phyloP scores from a whole-genome alignment of 169 alveolate genomes.

The Cyclospora cayetanensis region DNA sequence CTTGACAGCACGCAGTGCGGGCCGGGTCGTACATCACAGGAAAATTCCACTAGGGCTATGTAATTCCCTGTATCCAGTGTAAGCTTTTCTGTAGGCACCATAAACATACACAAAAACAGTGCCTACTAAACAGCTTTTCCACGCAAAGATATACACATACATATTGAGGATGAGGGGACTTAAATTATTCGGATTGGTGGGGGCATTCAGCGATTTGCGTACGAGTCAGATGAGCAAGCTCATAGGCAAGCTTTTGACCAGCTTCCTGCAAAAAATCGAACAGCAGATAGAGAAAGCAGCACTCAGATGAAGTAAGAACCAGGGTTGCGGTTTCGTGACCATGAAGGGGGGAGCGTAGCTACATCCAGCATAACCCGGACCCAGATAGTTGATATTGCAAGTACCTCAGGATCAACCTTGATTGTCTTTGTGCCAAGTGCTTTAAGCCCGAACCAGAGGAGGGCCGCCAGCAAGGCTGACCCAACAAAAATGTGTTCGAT shows the following conservation, averaged over 20 bases:
- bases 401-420: not conserved
- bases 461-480: not conserved
- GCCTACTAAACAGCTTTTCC: not conserved
- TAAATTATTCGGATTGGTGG: not conserved
- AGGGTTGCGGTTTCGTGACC: not conserved
- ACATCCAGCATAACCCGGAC: not conserved
- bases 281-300: not conserved
- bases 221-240: not conserved
- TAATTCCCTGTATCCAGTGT: not conserved
- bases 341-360: not conserved
- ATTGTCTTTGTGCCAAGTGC: not conserved
- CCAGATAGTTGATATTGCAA: not conserved
- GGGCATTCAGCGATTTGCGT: not conserved
- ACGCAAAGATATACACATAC: not conserved
- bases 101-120: not conserved
- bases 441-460: not conserved
- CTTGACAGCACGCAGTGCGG: no score
- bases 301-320: not conserved
- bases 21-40: not conserved
- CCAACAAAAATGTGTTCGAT: not conserved
- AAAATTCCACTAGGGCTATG: not conserved
- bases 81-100: not conserved
- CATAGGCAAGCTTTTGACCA: not conserved
- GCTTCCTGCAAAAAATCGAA: not conserved
- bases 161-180: not conserved